phyloP scores from a whole-genome alignment of 1,139 yeast species.

The Candida sanyaensis region DNA sequence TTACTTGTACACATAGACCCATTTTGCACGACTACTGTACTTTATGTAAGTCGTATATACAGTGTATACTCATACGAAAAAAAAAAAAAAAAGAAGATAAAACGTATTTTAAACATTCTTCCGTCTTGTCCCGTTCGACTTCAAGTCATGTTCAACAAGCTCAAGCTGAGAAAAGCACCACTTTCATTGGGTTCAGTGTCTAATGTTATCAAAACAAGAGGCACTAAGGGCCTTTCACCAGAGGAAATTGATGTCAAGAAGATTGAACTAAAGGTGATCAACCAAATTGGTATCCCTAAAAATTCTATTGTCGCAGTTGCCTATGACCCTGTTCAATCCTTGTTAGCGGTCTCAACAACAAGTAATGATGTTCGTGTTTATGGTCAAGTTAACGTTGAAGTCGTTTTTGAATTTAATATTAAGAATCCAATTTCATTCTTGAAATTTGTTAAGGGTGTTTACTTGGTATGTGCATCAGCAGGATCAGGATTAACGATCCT shows the following conservation, averaged over 20 bases:
- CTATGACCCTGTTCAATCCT: conserved; percentile 85
- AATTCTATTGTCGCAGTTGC: conserved; percentile 62
- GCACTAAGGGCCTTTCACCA: conserved; percentile 41
- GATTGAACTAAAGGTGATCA: conserved; percentile 33
- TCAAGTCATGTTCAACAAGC: conserved; percentile 43
- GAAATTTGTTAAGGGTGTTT: conserved; percentile 76
- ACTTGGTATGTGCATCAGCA: conserved; percentile 60
- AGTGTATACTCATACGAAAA: neutral
- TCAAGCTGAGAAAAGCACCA: conserved; percentile 48
- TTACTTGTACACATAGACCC: neutral
- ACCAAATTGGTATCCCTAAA: conserved; percentile 40
- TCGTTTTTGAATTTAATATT: conserved; percentile 56
- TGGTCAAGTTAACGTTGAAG: conserved; percentile 85
- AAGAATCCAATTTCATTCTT: conserved; percentile 55
- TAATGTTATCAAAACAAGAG: conserved; percentile 54
- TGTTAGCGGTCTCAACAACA: conserved; percentile 78
- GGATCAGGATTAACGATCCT: conserved; percentile 58
- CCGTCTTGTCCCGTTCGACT: neutral
- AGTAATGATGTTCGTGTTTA: conserved; percentile 71
- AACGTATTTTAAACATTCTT: neutral
- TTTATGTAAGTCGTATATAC: neutral
- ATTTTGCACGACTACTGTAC: neutral
- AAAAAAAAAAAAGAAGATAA: neutral
- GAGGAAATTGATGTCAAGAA: conserved; percentile 38
- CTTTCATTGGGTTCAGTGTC: conserved; percentile 52